Evolutionary conservation across 2,329 filamentous ascomycete genomes (phyloP).

Genomic region (Volutella citrinella): DNA sequence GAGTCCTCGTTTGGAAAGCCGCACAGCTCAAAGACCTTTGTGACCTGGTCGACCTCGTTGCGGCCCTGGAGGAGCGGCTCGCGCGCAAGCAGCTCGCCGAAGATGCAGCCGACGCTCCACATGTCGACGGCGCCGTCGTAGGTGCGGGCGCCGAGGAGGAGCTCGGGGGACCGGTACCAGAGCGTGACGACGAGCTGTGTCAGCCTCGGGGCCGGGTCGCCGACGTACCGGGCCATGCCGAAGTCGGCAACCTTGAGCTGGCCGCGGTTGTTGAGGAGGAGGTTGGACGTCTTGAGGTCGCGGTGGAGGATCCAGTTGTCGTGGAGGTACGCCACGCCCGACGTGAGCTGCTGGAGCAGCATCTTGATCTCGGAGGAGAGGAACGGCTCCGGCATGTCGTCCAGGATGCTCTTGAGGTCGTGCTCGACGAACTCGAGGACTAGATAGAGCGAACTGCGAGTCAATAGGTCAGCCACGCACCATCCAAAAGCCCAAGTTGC

Average conservation of each 20-base stretch:
- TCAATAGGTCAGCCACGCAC: no score
- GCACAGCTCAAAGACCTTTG: constrained; percentile 84
- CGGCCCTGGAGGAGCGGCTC: constrained; percentile 82
- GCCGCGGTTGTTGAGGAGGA: constrained; percentile 92
- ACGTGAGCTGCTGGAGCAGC: constrained; percentile 76
- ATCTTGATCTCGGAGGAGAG: constrained; percentile 90
- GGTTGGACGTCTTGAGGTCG: constrained; percentile 89
- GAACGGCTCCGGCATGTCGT: constrained; percentile 93
- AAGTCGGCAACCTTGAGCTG: constrained; percentile 96
- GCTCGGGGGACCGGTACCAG: constrained; percentile 92
- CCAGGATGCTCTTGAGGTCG: constrained; percentile 88
- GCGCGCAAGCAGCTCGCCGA: constrained; percentile 82
- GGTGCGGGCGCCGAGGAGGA: constrained; percentile 73
- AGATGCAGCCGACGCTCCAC: constrained; percentile 96
- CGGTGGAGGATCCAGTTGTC: constrained; percentile 87
- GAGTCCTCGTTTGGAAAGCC: constrained; percentile 77
- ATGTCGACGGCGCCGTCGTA: constrained; percentile 83
- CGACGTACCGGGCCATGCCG: constrained; percentile 91
- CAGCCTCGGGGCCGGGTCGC: constrained; percentile 72
- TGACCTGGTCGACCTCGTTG: constrained; percentile 89
- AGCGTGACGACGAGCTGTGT: constrained; percentile 94
- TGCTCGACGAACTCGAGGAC: constrained; percentile 98
- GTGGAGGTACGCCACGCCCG: constrained; percentile 83
- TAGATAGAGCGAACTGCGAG: constrained; percentile 69
- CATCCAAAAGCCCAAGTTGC: constrained; percentile 7